Evolutionary conservation across 2,329 filamentous ascomycete genomes (phyloP), one percentile per base, ranked within the genome.

Genomic region (Epichloe brachyelytri): DNA sequence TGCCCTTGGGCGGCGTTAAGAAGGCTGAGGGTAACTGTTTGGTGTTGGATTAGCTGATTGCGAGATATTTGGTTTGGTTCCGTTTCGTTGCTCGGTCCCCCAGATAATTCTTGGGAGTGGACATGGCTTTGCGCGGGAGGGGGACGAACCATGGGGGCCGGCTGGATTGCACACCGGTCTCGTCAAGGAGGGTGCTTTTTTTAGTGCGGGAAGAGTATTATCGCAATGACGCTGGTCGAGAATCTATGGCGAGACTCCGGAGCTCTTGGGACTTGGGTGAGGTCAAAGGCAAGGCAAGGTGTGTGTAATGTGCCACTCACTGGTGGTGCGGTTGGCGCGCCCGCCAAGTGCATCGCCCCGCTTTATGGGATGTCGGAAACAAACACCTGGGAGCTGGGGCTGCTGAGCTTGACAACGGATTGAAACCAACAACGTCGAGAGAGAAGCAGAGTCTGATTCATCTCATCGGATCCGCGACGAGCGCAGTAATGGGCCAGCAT

Each of bases 1-100:
- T 96, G 88, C 77, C 93, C 93, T 75, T 96, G 90, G 58, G 93
- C 90, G 62, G 91, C 91, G 63, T 88, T 97, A 56, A 98, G 79
- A 48, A 98, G 83, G 64, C 90, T 89, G 66, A 86, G 76, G 82
- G 82, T 58, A 86, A 68, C 82, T 86, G 58, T 41, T 19, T 5
- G 8, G 14, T 37, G 39, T 33, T 7, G 44, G 10, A 12, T 49
- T 44, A 36, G 48, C 20, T 30, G 30, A 7, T 33, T 20, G 17
- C 26, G 26, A 12, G 22, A 17, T 10, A 6, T 10, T 6, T 8
- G 15, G 11, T 33, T 48, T 19, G 30, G 8, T 38, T 38, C 8
- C 8, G 36, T 38, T n/a, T 33, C 20, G 14, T 17, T 10, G 41
- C 40, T 12, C 5, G 11, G 11, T 19, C 5, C 19, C 20, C 26